Conservation (phyloP, 225 moss, liverwort and hornwort genomes). For the Pleurozium schreberi region DNA sequence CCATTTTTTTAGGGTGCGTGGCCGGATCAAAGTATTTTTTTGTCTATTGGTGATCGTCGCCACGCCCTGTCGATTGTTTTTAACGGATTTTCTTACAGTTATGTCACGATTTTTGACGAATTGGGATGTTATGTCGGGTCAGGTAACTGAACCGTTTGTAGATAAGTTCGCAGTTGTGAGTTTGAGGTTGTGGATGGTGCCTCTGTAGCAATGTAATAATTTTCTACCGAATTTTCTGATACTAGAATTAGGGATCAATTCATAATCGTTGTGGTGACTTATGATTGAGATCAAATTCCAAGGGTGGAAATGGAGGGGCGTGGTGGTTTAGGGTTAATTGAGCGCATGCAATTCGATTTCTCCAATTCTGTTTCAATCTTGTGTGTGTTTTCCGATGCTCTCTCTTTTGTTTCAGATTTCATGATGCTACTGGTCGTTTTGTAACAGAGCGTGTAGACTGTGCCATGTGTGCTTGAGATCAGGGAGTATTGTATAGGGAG, state of each 20-base stretch:
- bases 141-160: background rate
- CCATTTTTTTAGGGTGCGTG: background rate
- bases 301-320: background rate
- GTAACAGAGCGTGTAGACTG: background rate
- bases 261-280: background rate
- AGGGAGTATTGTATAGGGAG: background rate
- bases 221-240: background rate
- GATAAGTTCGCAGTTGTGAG: background rate
- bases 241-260: background rate
- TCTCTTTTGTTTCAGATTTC: background rate
- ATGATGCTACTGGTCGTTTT: background rate
- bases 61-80: background rate
- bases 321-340: background rate
- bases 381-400: background rate
- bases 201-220: background rate
- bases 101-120: background rate
- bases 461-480: background rate
- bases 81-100: background rate
- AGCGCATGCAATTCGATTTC: background rate
- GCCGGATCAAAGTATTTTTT: background rate
- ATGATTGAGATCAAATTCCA: background rate
- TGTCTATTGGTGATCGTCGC: background rate
- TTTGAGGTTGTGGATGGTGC: background rate
- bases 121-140: background rate
- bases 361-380: background rate